These are phyloP conservation scores for Thinopyrum elongatum DNA, from an alignment of 176 grass and related monocot species.

Conservation along the genomic window DNA sequence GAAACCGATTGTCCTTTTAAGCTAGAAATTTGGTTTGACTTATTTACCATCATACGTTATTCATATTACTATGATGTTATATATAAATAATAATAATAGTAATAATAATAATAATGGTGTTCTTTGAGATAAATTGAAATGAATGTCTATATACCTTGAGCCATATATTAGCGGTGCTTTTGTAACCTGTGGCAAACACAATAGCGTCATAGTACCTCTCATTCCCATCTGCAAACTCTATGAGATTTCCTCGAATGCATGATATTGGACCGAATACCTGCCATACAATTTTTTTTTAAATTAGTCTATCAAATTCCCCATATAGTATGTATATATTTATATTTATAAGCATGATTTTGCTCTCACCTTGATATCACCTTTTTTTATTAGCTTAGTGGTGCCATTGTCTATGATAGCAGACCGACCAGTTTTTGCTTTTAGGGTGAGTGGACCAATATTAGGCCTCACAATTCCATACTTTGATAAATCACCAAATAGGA, in stretches of 20 bases:
- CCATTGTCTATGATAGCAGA: constrained; percentile 66
- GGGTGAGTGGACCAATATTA: constrained; percentile 39
- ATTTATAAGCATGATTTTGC: not conserved
- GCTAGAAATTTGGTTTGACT: not conserved
- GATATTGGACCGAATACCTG: constrained; percentile 45
- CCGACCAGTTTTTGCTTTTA: constrained; percentile 49
- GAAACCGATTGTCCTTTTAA: not conserved
- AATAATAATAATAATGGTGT: not conserved
- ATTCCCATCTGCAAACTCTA: constrained; percentile 55
- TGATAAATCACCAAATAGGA: constrained; percentile 50
- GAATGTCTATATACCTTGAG: constrained; percentile 42
- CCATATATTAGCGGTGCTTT: constrained; percentile 48
- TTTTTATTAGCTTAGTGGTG: constrained; percentile 49
- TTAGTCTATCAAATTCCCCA: not conserved
- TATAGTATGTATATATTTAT: not conserved
- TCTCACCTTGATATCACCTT: constrained; percentile 49
- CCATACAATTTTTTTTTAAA: not conserved
- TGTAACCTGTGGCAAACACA: constrained; percentile 64
- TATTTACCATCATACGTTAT: not conserved
- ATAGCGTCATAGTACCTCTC: constrained; percentile 35
- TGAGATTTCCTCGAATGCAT: constrained; percentile 22
- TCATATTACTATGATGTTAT: not conserved
- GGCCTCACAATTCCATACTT: constrained; percentile 61
- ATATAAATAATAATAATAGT: not conserved
- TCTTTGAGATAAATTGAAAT: too few relatives aligned